Conservation (phyloP, 2,329 filamentous ascomycete genomes). For the Trematosphaeria pertusa region DNA sequence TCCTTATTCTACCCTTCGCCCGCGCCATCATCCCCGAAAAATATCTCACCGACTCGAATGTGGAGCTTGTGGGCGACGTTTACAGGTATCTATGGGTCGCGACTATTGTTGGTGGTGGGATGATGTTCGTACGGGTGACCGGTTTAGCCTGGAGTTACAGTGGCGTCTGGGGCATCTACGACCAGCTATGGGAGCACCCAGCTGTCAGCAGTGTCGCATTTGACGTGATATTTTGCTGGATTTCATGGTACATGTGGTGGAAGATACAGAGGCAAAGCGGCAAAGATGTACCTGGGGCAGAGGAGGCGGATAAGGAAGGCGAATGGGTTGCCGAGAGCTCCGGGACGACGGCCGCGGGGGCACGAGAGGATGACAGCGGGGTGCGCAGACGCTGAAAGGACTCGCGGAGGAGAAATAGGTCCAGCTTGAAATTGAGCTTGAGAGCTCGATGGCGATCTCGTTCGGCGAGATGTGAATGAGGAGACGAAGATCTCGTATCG, state of each 20-base stretch:
- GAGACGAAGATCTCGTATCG: too few species aligned
- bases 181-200: conserved; percentile 40
- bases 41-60: conserved; percentile 23
- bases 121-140: conserved; percentile 25
- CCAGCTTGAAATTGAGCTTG: too few species aligned
- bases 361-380: conserved; percentile 13
- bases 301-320: conserved; percentile 5
- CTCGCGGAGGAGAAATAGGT: background rate
- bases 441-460: too few species aligned
- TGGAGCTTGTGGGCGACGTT: conserved; percentile 26
- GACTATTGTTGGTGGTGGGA: conserved; percentile 15
- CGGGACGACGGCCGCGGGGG: conserved; percentile 10
- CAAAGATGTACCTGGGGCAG: conserved; percentile 1
- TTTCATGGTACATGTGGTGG: conserved; percentile 44
- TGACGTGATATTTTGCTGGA: conserved; percentile 46
- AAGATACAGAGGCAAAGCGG: conserved; percentile 16
- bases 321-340: conserved; percentile 8
- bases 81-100: conserved; percentile 33
- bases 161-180: conserved; percentile 25
- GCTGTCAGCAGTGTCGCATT: conserved; percentile 45
- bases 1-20: conserved; percentile 32
- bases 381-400: conserved; percentile 24
- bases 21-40: conserved; percentile 31
- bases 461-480: too few species aligned
- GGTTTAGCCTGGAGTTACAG: conserved; percentile 24